Evolutionary conservation across 352 stramenopile genomes (phyloP).

Genomic region (Blastocystis sp.): DNA sequence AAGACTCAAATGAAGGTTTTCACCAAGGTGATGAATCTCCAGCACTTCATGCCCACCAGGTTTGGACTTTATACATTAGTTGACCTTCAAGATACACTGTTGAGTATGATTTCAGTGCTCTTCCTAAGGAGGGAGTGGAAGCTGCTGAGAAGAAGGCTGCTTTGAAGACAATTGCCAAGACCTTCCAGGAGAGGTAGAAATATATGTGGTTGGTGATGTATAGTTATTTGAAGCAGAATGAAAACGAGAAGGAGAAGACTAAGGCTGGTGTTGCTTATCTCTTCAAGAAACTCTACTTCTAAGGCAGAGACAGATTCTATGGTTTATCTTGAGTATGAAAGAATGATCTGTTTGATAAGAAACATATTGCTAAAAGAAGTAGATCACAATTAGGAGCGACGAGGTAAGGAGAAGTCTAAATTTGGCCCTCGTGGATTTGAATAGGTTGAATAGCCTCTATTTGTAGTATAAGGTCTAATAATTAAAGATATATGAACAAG

Average conservation of each 20-base stretch:
- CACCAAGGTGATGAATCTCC: conserved; percentile 69
- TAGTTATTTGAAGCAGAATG: conserved; percentile 67
- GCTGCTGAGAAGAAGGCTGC: conserved; percentile 46
- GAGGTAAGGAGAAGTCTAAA: not conserved
- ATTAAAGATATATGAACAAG: not conserved
- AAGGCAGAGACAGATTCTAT: conserved; percentile 28
- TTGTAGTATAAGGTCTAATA: not conserved
- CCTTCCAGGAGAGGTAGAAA: conserved; percentile 36
- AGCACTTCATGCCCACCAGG: conserved; percentile 69
- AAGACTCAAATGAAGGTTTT: conserved; percentile 68
- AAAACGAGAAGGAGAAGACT: conserved; percentile 66
- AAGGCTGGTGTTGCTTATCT: conserved; percentile 68
- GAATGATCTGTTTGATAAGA: conserved; percentile 35
- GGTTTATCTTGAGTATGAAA: conserved; percentile 62
- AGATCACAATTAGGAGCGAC: not conserved
- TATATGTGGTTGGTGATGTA: not conserved
- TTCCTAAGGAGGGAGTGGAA: conserved; percentile 14
- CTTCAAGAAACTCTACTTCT: conserved; percentile 70
- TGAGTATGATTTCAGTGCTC: conserved; percentile 40
- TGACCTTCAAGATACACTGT: conserved; percentile 59
- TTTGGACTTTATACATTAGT: not conserved
- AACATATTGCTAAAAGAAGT: not conserved
- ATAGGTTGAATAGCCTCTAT: not conserved
- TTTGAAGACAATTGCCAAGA: conserved; percentile 56
- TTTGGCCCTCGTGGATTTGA: not conserved